Evolutionary conservation across 208 protist species (phyloP).

Genomic region (Trypanosoma melophagium): DNA sequence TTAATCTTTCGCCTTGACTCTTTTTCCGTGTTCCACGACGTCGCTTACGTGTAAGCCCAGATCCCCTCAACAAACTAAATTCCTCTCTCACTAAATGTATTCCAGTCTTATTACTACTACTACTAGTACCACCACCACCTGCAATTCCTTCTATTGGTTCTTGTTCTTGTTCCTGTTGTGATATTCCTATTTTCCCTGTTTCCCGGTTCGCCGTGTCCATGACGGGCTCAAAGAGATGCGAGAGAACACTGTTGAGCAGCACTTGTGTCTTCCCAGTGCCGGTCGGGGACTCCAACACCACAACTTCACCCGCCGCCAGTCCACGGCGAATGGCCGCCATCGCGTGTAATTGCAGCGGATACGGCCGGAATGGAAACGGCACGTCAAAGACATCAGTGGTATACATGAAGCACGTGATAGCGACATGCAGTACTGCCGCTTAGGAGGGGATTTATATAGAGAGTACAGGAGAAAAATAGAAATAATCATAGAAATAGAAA

Average conservation of each 20-base stretch:
- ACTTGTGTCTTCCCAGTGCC: constrained; percentile 96
- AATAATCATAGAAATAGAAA: neutral
- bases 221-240: constrained; percentile 50
- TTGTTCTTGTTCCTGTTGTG: neutral
- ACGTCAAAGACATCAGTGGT: constrained; percentile 40
- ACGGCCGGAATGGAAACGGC: constrained; percentile 81
- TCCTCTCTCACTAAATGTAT: neutral
- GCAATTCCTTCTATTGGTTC: neutral
- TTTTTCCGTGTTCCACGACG: neutral
- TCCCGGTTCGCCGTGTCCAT: neutral
- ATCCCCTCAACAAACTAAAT: neutral
- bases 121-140: neutral
- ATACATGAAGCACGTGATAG: no score
- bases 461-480: neutral
- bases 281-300: constrained; percentile 94
- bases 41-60: neutral
- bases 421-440: no score
- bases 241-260: constrained; percentile 87
- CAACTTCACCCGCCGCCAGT: constrained; percentile 49
- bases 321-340: constrained; percentile 56
- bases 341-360: constrained; percentile 74
- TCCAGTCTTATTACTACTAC: neutral
- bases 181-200: neutral
- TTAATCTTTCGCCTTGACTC: neutral
- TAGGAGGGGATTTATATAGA: no score